phyloP scores from a whole-genome alignment of 2,329 filamentous ascomycete genomes.

The Arthrobotrys sinensis region DNA sequence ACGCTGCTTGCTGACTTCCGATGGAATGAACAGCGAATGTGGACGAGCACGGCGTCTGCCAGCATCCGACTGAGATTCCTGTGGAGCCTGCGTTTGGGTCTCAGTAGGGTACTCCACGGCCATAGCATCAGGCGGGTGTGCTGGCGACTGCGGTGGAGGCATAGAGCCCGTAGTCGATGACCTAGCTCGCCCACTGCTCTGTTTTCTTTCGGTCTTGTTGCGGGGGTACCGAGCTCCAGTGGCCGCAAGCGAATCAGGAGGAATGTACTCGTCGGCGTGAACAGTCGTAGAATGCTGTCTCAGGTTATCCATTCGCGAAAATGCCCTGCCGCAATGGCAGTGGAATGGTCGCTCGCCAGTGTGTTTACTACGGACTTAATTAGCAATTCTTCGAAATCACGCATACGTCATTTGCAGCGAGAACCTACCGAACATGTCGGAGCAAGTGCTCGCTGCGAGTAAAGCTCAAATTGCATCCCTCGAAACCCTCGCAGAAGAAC shows the following conservation, averaged over 20 bases:
- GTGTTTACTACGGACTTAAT: constrained; percentile 79
- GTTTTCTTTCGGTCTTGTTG: constrained; percentile 87
- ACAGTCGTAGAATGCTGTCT: constrained; percentile 98
- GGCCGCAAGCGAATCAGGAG: constrained; percentile 90
- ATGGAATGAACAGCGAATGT: constrained; percentile 56
- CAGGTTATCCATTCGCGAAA: constrained; percentile 94
- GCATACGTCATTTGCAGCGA: constrained; percentile 39
- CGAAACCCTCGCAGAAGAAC: constrained; percentile 96
- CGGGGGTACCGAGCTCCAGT: constrained; percentile 92
- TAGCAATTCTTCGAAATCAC: constrained; percentile 23
- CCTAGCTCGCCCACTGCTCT: constrained; percentile 79
- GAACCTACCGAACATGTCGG: constrained; percentile 85
- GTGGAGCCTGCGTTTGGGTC: constrained; percentile 33
- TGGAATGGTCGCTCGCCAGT: constrained; percentile 97
- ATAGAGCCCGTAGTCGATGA: constrained; percentile 78
- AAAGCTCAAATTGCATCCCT: constrained; percentile 93
- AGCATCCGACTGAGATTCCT: constrained; percentile 53
- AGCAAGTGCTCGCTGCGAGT: constrained; percentile 96
- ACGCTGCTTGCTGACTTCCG: constrained; percentile 47
- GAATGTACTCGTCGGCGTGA: constrained; percentile 97
- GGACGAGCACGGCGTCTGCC: constrained; percentile 56
- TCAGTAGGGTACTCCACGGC: constrained; percentile 56
- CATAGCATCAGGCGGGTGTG: constrained; percentile 55
- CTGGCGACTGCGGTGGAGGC: constrained; percentile 57
- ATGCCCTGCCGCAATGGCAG: constrained; percentile 92